Evolutionary conservation across 495 filamentous ascomycete species (phyloP).

Genomic region (Amorphotheca resinae): DNA sequence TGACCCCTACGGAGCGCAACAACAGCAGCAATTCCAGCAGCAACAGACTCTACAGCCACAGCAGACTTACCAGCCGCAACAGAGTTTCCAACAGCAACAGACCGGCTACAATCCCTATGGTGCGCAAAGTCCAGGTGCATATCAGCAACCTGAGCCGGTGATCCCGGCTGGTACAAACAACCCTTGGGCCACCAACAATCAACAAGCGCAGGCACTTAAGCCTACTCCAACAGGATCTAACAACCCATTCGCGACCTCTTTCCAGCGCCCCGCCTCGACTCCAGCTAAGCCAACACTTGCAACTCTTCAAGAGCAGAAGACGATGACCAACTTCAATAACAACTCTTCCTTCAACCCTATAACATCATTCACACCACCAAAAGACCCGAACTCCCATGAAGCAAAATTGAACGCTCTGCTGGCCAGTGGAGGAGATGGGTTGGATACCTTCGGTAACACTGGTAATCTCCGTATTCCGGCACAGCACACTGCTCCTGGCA

Average conservation of each 20-base stretch:
- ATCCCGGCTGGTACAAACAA: conserved; percentile 46
- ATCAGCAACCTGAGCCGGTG: conserved; percentile 18
- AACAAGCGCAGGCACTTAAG: conserved; percentile 32
- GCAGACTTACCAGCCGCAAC: conserved; percentile 33
- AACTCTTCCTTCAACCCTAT: conserved; percentile 25
- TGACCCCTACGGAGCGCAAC: conserved; percentile 55
- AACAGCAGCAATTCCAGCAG: conserved; percentile 20
- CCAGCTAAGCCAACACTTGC: conserved; percentile 51
- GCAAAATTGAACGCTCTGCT: conserved; percentile 86
- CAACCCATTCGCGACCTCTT: conserved; percentile 71
- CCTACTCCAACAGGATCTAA: conserved; percentile 80
- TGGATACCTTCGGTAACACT: conserved; percentile 94
- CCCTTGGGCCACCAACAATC: conserved; percentile 50
- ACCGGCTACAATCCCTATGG: conserved; percentile 33
- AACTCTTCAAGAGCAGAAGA: conserved; percentile 59
- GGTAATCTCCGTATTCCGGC: conserved; percentile 90
- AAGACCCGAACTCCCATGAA: conserved; percentile 59
- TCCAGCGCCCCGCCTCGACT: conserved; percentile 38
- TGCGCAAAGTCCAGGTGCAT: conserved; percentile 10
- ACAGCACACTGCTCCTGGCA: conserved; percentile 93
- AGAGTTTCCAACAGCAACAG: too few species aligned
- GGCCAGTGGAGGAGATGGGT: conserved; percentile 74
- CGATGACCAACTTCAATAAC: conserved; percentile 32
- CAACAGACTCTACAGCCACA: conserved; percentile 21
- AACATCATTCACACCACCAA: conserved; percentile 28